phyloP scores from a whole-genome alignment of 106 monocot genomes.

The Dioscorea dumetorum region DNA sequence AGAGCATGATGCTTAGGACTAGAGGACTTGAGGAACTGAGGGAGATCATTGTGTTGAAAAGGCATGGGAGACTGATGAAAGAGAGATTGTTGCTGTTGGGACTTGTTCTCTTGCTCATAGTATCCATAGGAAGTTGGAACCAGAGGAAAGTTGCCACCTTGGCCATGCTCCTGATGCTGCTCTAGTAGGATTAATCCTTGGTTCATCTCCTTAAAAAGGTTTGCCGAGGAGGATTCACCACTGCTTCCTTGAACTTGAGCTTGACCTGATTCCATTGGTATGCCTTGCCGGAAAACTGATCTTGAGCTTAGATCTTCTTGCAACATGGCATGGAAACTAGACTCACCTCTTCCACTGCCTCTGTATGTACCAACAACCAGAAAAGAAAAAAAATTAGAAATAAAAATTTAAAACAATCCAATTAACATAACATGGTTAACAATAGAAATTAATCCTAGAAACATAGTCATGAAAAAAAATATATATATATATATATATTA shows the following conservation, averaged over 20 bases:
- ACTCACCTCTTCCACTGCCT: constrained; percentile 23
- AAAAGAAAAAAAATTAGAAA: neutral
- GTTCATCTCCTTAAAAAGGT: constrained; percentile 24
- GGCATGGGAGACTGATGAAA: no score
- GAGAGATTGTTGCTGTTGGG: constrained; percentile 5
- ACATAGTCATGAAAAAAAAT: neutral
- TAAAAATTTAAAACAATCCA: no score
- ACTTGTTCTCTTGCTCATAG: constrained; percentile 13
- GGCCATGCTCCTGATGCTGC: constrained; percentile 11
- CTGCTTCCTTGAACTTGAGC: constrained; percentile 12
- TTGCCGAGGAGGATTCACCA: neutral
- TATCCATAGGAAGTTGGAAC: constrained; percentile 12
- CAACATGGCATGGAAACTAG: constrained; percentile 42
- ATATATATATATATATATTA: neutral
- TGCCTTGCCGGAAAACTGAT: constrained; percentile 11
- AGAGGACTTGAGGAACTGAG: constrained; percentile 27
- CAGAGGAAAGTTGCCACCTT: constrained; percentile 15
- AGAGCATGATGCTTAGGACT: neutral
- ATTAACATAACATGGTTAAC: neutral
- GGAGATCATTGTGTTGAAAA: constrained; percentile 13
- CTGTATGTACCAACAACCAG: no score
- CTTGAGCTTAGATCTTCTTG: constrained; percentile 30
- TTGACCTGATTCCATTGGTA: constrained; percentile 18
- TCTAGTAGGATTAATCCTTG: constrained; percentile 25
- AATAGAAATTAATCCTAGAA: neutral